Evolutionary conservation across 1,139 yeast genomes (phyloP).

Genomic region (Yamadazyma aaseri): DNA sequence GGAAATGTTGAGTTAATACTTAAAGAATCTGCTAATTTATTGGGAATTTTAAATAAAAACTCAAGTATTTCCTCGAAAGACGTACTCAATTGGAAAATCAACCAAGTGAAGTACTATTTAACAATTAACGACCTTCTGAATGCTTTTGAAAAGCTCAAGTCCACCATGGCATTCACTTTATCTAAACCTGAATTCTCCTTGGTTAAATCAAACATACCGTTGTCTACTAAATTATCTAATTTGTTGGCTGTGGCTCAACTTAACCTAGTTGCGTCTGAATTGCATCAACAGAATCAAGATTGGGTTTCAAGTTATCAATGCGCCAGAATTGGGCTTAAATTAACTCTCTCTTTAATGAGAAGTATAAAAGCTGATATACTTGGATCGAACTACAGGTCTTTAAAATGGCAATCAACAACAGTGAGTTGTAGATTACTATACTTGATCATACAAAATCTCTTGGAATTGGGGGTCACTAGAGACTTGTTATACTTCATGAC

Average conservation of each 20-base stretch:
- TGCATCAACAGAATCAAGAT: constrained; percentile 17
- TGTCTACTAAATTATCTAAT: constrained; percentile 28
- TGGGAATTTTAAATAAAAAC: constrained; percentile 3
- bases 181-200: constrained; percentile 31
- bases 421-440: constrained; percentile 35
- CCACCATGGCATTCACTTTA: constrained; percentile 23
- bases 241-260: constrained; percentile 37
- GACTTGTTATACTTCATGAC: constrained; percentile 50
- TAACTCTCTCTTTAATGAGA: constrained; percentile 41
- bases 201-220: constrained; percentile 15
- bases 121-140: constrained; percentile 13
- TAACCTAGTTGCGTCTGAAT: constrained; percentile 27
- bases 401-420: constrained; percentile 36
- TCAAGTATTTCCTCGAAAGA: constrained; percentile 11
- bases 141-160: constrained; percentile 23
- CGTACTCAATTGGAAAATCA: constrained; percentile 27
- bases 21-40: constrained; percentile 5
- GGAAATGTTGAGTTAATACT: constrained; percentile 13
- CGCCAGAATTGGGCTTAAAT: constrained; percentile 38
- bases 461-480: constrained; percentile 51
- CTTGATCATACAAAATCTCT: constrained; percentile 32
- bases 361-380: constrained; percentile 27
- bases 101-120: constrained; percentile 29
- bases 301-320: constrained; percentile 26
- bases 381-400: constrained; percentile 19